Base-by-base conservation (phyloP, 768 basidiomycete genomes). In the Hygrophoropsis aurantiaca region DNA sequence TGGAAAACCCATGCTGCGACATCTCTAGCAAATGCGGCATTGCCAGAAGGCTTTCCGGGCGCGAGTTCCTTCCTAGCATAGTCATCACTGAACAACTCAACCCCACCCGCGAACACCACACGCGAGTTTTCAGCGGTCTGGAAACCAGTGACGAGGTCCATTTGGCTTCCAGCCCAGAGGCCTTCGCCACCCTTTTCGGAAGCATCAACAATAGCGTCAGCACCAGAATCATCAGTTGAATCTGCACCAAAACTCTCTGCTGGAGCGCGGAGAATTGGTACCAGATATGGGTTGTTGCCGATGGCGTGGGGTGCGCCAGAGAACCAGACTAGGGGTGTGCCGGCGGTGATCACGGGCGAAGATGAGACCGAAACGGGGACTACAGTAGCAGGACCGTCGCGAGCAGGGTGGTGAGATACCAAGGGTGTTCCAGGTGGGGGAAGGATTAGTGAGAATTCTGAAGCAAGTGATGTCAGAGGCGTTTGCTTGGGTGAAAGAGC, bases 1-100 rank as follows among this genome's bases (percentile, higher is more conserved):
- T 92, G 88, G 84, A 98, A 95, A 0, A 86, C 81, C 95, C 95
- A 99, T 5, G 81, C 78, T 3, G 85, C 78, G 35, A 98, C 65
- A 53, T 95, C 92, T 40, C 74, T 70, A 3, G 74, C 79, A 51
- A 97, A 86, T 46, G 80, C 80, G 6, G 72, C 69, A 62, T 99
- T 99, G 15, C 88, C 90, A 2, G 86, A 81, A 43, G 77, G 70
- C 16, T 74, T 69, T 8, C 82, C 83, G 36, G 84, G 74, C 18
- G 74, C 66, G 19, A 90, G 69, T 30, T 78, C 73, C 58, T 85
- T 89, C 38, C 74, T 74, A 4, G 81, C 82, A 48, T 80, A 85
- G 47, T 81, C 80, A 59, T 99, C 87, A 21, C 79, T 82, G 66
- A 98, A 85, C 43, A 94, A 52, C 6, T 88, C 85, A 7, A 84